Evolutionary conservation across 139 green algal species (phyloP), one percentile per base, ranked within the genome.

Genomic region (Eudorina sp.): DNA sequence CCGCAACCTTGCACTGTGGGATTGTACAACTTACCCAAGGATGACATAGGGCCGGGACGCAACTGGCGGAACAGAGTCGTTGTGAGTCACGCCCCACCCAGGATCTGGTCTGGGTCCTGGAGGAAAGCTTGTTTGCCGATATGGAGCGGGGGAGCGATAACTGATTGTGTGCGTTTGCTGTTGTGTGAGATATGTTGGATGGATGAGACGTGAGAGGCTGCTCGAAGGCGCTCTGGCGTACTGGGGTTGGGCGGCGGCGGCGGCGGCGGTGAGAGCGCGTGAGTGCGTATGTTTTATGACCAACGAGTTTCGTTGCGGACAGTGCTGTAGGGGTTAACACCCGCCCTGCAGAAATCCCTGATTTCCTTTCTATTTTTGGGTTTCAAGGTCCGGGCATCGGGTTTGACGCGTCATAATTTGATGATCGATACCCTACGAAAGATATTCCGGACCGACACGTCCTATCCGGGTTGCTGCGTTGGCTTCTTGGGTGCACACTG

Each of bases 21-120:
- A n/a, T 8, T 75, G 66, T 75, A 75, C 66, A 75, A 19, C 18
- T 75, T 75, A 19, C 31, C 46, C 36, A 75, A 75, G 66, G 38
- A 3, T 19, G 34, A 8, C 38, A 58, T 11, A 72, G 62, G 66
- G 31, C 6, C 66, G 36, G 66, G 66, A 46, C 66, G 66, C 66
- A 46, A 75, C 66, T 4, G 66, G 66, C 31, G 66, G 6, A 27
- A 75, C 55, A 66, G 55, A 8, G 55, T 75, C 66, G 66, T 75
- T 75, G 66, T 75, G 31, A 75, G 66, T 75, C 66, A 46, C 9
- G 66, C 36, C 31, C 66, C 8, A 48, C 11, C 18, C 34, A 27
- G 66, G 66, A 75, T 34, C 66, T 43, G 8, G 34, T 29, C 19
- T 45, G 31, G 11, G 66, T 25, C 66, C 9, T 8, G 55, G 4